phyloP scores from a whole-genome alignment of 1,284 basidiomycete genomes.

The Tilletiaria anomala region DNA sequence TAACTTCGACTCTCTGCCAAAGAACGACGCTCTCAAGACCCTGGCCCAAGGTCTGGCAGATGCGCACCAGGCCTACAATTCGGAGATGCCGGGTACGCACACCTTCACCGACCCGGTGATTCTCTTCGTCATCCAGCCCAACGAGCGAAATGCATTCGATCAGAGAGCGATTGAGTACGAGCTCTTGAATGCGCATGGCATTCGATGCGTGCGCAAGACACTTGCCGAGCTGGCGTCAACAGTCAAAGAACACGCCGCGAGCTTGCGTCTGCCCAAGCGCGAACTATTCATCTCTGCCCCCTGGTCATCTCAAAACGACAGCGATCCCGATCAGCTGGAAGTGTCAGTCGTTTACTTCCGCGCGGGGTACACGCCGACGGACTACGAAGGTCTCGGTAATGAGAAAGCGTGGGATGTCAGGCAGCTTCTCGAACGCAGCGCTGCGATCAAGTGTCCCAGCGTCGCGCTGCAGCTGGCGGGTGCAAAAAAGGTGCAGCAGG shows the following conservation, averaged over 20 bases:
- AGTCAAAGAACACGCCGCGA: neutral
- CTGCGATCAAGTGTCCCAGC: conserved; percentile 82
- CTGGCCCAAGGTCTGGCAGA: conserved; percentile 62
- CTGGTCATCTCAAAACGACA: too few relatives aligned
- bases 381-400: conserved; percentile 49
- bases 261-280: neutral
- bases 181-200: conserved; percentile 51
- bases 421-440: conserved; percentile 58
- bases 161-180: conserved; percentile 79
- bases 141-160: conserved; percentile 92
- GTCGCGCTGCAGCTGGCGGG: conserved; percentile 85
- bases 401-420: conserved; percentile 55
- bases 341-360: conserved; percentile 77
- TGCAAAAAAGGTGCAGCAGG: conserved; percentile 89
- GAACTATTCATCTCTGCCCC: conserved; percentile 2
- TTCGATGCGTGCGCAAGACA: conserved; percentile 16
- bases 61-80: conserved; percentile 61
- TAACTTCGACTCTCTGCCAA: conserved; percentile 55
- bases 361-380: conserved; percentile 69
- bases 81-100: conserved; percentile 10
- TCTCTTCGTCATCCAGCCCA: conserved; percentile 74
- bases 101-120: conserved; percentile 42
- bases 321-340: conserved; percentile 41
- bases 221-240: conserved; percentile 14
- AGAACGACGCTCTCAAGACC: conserved; percentile 58